Conservation (phyloP, 352 stramenopile genomes). For the Pythium sp. region DNA sequence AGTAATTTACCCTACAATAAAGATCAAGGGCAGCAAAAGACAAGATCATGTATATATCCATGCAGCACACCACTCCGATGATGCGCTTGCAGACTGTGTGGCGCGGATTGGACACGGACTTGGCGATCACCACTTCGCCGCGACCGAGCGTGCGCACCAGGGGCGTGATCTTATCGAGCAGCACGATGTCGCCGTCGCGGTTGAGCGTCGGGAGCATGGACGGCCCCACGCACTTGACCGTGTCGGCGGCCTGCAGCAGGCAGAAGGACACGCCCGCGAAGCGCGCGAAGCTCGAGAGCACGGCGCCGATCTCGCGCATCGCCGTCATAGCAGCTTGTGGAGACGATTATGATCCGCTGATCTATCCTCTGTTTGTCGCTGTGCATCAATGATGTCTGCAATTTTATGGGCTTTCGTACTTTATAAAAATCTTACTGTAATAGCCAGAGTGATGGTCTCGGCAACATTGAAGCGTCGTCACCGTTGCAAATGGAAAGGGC, state of each 20-base stretch:
- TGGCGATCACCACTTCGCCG: constrained; percentile 88
- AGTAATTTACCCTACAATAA: neutral
- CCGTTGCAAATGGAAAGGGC: neutral
- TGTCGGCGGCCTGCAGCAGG: constrained; percentile 64
- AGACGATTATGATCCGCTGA: neutral
- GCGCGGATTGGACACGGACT: constrained; percentile 79
- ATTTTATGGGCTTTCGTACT: neutral
- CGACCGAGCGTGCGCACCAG: constrained; percentile 54
- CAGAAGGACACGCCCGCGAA: constrained; percentile 77
- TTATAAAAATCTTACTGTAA: neutral
- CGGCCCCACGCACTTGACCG: constrained; percentile 85
- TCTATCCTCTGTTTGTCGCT: neutral
- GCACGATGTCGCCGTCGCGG: constrained; percentile 85
- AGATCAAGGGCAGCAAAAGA: neutral
- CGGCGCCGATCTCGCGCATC: constrained; percentile 39
- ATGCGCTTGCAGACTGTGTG: constrained; percentile 91
- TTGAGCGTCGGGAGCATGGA: constrained; percentile 91
- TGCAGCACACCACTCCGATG: constrained; percentile 50
- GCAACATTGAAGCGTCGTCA: constrained; percentile 1
- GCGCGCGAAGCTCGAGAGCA: constrained; percentile 67
- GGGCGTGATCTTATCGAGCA: constrained; percentile 87
- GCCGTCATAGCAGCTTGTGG: constrained; percentile 14
- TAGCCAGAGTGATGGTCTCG: neutral
- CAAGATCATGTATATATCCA: neutral
- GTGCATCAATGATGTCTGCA: neutral